Base-by-base conservation (phyloP, 805 yeast genomes). In the Starmerella bacillaris region DNA sequence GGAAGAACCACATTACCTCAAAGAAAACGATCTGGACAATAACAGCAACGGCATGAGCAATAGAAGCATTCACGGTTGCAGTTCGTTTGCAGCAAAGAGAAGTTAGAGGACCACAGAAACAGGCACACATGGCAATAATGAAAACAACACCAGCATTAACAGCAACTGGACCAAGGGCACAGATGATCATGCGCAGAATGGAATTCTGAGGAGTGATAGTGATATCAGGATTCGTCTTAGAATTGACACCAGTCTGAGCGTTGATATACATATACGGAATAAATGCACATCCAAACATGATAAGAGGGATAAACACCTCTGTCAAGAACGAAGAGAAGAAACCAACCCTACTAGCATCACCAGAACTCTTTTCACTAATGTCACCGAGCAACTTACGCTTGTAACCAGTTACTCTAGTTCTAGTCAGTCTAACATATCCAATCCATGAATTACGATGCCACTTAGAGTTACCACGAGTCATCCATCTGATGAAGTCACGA, bases 1-100 rank as follows among this genome's bases (percentile, higher is more conserved):
- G 93, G 55, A 83, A 60, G 42, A 82, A 92, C 98, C 98, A 89
- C 84, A 86, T 77, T 40, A 84, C 79, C 58, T 86, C 78, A 64
- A 82, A 86, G 68, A 80, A 79, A 27, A 76, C 65, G 47, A 89
- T 63, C 64, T 86, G 92, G 45, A 82, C 64, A 49, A 92, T 58
- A 36, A 92, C 95, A 14, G 95, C 83, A 50, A 80, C 65, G 61
- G 94, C 95, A 54, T 89, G 98, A 16, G 96, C 94, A 56, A 89
- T 60, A 51, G 80, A 94, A 27, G 99, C 99, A 61, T 74, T 74
- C 27, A 82, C 92, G 8, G 94, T 76, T 61, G 94, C 93, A 34
- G 95, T 84, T 67, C 78, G 77, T 72, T 84, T 84, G 65, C 96
- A 86, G 61, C 98, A 86, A 63, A 84, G 59, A 39, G 89, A 89